Evolutionary conservation across 1,284 basidiomycete species (phyloP).

Genomic region (Naganishia liquefaciens): DNA sequence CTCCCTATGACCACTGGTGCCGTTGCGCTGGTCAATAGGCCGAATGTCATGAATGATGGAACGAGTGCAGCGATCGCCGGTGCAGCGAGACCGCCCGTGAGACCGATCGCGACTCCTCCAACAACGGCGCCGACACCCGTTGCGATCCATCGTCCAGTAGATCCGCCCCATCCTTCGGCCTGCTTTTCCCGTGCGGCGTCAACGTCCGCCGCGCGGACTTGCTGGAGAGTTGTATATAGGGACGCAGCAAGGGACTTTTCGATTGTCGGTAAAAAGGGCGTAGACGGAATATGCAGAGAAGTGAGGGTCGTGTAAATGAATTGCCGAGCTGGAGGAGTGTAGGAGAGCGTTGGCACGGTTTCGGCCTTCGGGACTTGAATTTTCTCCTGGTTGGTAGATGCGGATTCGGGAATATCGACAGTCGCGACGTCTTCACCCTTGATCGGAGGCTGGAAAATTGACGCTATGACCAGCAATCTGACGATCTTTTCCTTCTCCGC

Average conservation of each 20-base stretch:
- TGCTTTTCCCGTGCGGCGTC: constrained; percentile 51
- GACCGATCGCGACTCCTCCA: constrained; percentile 56
- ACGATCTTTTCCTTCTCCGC: constrained; percentile 36
- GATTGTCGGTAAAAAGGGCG: constrained; percentile 42
- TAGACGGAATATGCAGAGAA: constrained; percentile 46
- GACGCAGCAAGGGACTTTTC: constrained; percentile 51
- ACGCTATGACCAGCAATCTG: constrained; percentile 13
- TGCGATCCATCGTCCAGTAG: constrained; percentile 54
- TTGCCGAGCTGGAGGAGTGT: constrained; percentile 52
- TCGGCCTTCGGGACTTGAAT: constrained; percentile 26
- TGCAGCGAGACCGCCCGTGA: constrained; percentile 60
- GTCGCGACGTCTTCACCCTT: constrained; percentile 37
- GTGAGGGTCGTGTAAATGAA: constrained; percentile 47
- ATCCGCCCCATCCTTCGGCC: constrained; percentile 56
- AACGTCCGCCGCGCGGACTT: constrained; percentile 45
- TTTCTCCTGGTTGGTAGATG: not conserved
- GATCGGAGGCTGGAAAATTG: constrained; percentile 33
- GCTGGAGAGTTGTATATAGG: constrained; percentile 52
- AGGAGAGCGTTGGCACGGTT: constrained; percentile 40
- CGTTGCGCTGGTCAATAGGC: constrained; percentile 52
- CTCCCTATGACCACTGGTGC: constrained; percentile 58
- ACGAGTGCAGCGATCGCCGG: constrained; percentile 57
- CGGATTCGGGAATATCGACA: constrained; percentile 3
- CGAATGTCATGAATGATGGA: constrained; percentile 53
- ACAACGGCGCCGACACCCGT: constrained; percentile 57